phyloP scores from a whole-genome alignment of 2,329 filamentous ascomycete genomes.

The Pseudohalonectria lignicola region DNA sequence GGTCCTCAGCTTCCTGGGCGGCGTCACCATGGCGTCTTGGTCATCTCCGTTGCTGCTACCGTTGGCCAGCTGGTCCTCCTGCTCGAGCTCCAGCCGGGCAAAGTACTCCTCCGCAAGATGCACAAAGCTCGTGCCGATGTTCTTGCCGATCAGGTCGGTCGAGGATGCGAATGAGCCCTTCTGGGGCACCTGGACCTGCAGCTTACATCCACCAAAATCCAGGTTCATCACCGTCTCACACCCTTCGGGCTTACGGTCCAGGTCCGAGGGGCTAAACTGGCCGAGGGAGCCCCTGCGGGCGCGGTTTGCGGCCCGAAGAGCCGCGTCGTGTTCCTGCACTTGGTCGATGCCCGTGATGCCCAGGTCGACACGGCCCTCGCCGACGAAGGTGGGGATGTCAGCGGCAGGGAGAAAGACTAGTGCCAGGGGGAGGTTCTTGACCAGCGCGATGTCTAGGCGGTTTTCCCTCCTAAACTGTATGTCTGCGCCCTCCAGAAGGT shows the following conservation, averaged over 20 bases:
- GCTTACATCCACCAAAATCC: constrained; percentile 79
- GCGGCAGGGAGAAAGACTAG: constrained; percentile 94
- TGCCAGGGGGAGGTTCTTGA: constrained; percentile 92
- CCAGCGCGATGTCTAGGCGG: constrained; percentile 91
- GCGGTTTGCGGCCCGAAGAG: constrained; percentile 36
- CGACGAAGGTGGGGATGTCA: constrained; percentile 95
- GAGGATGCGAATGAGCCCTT: constrained; percentile 63
- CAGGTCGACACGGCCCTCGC: constrained; percentile 79
- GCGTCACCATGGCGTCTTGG: constrained; percentile 4
- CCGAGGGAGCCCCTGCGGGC: constrained; percentile 24
- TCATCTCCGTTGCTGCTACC: constrained; percentile 16
- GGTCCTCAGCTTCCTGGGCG: constrained; percentile 53
- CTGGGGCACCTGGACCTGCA: constrained; percentile 94
- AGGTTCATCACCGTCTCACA: constrained; percentile 86
- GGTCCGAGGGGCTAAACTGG: constrained; percentile 25
- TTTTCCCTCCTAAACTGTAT: constrained; percentile 95
- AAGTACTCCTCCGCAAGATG: constrained; percentile 78
- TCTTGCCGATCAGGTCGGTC: constrained; percentile 78
- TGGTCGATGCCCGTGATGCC: constrained; percentile 94
- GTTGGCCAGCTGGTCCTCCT: constrained; percentile 21
- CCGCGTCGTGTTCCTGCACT: constrained; percentile 78
- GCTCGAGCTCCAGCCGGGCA: constrained; percentile 55
- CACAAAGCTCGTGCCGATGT: constrained; percentile 92
- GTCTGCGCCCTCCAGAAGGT: constrained; percentile 86
- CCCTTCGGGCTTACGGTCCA: constrained; percentile 35